These are phyloP conservation scores for Adansonia digitata DNA, from an alignment of 345 rosid species.

Conservation along the genomic window DNA sequence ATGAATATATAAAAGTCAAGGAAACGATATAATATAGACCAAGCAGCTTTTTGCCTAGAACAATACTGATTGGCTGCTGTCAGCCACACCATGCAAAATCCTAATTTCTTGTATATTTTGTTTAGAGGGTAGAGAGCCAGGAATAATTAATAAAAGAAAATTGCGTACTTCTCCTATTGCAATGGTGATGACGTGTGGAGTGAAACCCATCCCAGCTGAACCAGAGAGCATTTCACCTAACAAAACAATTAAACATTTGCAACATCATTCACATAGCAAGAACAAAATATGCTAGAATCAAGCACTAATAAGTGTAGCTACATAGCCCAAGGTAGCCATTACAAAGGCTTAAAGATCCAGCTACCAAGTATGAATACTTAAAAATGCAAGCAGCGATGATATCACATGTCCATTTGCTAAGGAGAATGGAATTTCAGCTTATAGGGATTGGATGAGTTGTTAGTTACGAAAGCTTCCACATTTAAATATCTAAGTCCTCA, in stretches of 20 bases:
- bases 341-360: constrained; percentile 5
- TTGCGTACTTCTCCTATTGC: constrained; percentile 68
- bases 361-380: not conserved
- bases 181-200: constrained; percentile 62
- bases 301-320: not conserved
- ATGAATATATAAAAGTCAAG: not conserved
- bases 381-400: not conserved
- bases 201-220: constrained; percentile 69
- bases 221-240: constrained; percentile 60
- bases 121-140: not conserved
- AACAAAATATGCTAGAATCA: constrained; percentile 12
- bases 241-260: constrained; percentile 27
- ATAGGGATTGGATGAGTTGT: not conserved
- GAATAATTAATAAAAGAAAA: constrained; percentile 10
- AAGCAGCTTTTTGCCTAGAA: not conserved
- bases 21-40: not conserved
- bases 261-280: not conserved
- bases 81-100: not conserved
- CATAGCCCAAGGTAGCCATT: not conserved
- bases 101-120: not conserved
- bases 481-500: not conserved
- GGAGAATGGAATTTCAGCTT: not conserved
- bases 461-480: not conserved
- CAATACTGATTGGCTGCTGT: not conserved
- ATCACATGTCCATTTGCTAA: not conserved